A percentile compares a stretch with the other conserved stretches of the same genome.
phyloP scores from a whole-genome alignment of 176 grass and related monocot genomes.

The Echinochloa phyllopogon region DNA sequence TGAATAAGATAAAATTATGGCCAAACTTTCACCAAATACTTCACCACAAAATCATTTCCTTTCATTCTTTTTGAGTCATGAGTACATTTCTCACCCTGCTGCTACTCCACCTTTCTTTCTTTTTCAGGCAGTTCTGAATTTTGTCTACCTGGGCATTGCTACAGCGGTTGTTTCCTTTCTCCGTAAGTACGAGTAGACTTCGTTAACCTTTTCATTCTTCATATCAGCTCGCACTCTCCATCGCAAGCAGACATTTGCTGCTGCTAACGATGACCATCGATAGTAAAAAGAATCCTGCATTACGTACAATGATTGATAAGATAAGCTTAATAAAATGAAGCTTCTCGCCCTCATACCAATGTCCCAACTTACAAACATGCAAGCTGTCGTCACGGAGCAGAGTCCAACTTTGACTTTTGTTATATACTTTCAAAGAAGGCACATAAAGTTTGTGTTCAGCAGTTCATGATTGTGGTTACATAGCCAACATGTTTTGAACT shows the following conservation, averaged over 20 bases:
- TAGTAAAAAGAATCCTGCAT: constrained; percentile 13
- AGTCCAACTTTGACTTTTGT: constrained; percentile 7
- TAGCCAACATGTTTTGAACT: constrained; percentile 1
- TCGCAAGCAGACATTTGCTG: not conserved
- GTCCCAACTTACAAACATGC: constrained; percentile 25
- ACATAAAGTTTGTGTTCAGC: not conserved
- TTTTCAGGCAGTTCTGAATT: constrained; percentile 57
- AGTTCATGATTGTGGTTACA: not conserved
- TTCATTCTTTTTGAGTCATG: constrained; percentile 9
- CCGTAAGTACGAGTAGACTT: constrained; percentile 51
- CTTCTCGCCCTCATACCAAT: not conserved
- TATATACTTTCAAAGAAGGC: not conserved
- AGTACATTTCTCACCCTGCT: constrained; percentile 4
- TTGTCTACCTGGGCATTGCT: constrained; percentile 64
- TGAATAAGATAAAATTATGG: not conserved
- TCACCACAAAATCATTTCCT: not conserved
- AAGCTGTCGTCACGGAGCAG: not conserved
- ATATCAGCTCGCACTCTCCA: not conserved
- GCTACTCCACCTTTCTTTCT: constrained; percentile 6
- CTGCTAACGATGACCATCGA: constrained; percentile 4
- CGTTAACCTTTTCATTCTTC: not conserved
- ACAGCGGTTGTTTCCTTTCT: constrained; percentile 55
- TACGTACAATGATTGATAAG: not conserved
- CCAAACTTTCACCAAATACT: not conserved
- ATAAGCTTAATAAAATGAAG: constrained; percentile 15